Evolutionary conservation across 2,329 filamentous ascomycete genomes (phyloP), one percentile per base, ranked within the genome.

Genomic region (Epichloe gansuensis): DNA sequence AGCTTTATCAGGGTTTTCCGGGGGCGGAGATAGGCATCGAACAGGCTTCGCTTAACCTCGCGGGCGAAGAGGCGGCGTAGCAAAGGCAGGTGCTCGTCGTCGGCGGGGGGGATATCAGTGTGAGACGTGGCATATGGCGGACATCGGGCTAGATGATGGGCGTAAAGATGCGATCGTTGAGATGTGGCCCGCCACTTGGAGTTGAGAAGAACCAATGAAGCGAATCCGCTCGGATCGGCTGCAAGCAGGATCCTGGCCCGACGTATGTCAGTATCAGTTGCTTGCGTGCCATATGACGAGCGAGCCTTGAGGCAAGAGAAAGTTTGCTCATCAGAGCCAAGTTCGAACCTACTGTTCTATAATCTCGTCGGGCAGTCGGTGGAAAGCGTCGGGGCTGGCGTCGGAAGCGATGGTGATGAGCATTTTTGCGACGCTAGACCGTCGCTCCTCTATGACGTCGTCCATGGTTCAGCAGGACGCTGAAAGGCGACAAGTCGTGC

Each of bases 31-130:
- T 87, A 90, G 38, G 83, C 80, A 58, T 87, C 81, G 64, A 90
- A 91, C 47, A 89, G 73, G 67, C 87, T 88, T 53, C 85, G 78
- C 66, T 88, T 87, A 57, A 85, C 78, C 63, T 90, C 82, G 48
- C 74, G 74, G 8, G 80, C 75, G 61, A 93, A 90, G 27, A 79
- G 71, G 21, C 73, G 74, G 52, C 86, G 84, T 35, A 91, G 71
- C 21, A 66, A 68, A 44, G 76, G 73, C 5, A 91, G 71, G 52
- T 78, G 73, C 35, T 74, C 70, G 47, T 74, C 69, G 42, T 69
- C 65, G 47, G 67, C 60, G 21, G 67, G 54, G 43, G 68, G 64
- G 25, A 69, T 57, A n/a, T 63, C 61, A 15, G 63, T 63, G 58
- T 80, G 74, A 60, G 72, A 76, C 51, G 76, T 71, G 41, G 74